Conservation (phyloP, 192 early-diverging fungal species). For the Rhizophagus prolifer region DNA sequence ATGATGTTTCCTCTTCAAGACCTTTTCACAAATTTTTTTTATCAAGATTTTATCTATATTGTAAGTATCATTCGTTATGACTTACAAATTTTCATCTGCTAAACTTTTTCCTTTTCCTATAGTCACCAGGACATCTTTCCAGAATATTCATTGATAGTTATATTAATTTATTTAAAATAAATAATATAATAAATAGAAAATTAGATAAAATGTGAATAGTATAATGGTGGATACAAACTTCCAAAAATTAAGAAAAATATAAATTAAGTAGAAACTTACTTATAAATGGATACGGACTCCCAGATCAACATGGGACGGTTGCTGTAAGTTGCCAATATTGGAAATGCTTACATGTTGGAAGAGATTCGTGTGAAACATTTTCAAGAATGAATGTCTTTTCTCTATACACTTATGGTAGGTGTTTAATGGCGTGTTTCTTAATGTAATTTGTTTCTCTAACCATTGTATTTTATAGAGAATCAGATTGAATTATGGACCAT, state of each 20-base stretch:
- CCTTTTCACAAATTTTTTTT: conserved; percentile 10
- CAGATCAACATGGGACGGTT: conserved; percentile 24
- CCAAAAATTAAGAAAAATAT: no score
- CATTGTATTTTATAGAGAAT: conserved; percentile 20
- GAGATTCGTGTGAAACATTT: conserved; percentile 19
- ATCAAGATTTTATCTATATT: conserved; percentile 19
- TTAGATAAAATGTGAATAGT: no score
- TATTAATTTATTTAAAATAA: no score
- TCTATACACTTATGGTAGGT: conserved; percentile 21
- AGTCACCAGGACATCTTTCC: background rate
- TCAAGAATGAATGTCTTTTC: conserved; percentile 22
- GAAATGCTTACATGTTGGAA: conserved; percentile 22
- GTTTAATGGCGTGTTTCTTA: background rate
- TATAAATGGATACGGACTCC: no score
- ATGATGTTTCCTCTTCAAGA: conserved; percentile 4
- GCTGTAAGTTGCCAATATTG: conserved; percentile 23
- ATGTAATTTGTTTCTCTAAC: conserved; percentile 1
- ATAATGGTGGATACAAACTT: no score
- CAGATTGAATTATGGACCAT: conserved; percentile 19
- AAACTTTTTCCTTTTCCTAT: background rate
- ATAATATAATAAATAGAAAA: no score
- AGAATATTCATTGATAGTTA: no score
- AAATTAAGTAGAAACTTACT: no score
- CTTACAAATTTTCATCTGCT: background rate
- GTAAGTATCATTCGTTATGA: background rate